A percentile compares a stretch with the other conserved stretches of the same genome.
phyloP scores from a whole-genome alignment of 345 rosid genomes.

The Rubroshorea leprosula region DNA sequence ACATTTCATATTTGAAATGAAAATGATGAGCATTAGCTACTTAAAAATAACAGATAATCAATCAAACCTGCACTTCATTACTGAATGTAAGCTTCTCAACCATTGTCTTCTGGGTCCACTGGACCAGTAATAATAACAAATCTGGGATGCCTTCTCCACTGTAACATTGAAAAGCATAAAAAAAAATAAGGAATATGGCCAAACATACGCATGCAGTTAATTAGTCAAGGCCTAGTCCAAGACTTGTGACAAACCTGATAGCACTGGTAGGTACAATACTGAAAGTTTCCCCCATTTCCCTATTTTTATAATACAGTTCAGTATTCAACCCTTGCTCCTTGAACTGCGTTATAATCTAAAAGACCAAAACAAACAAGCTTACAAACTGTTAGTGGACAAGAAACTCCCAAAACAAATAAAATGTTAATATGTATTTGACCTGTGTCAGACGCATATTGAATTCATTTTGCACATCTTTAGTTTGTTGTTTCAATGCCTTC shows the following conservation, averaged over 20 bases:
- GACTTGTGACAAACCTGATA: conserved; percentile 39
- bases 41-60: conserved; percentile 5
- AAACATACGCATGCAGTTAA: neutral
- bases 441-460: conserved; percentile 62
- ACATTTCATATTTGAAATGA: conserved; percentile 11
- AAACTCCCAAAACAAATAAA: neutral
- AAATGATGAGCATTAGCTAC: neutral
- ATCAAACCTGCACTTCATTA: conserved; percentile 66
- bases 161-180: conserved; percentile 24
- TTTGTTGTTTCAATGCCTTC: conserved; percentile 66
- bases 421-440: conserved; percentile 26
- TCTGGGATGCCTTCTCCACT: conserved; percentile 98
- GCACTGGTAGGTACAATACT: conserved; percentile 97
- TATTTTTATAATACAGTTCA: conserved; percentile 81
- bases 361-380: conserved; percentile 1
- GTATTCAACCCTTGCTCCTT: conserved; percentile 90
- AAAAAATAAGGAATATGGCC: conserved; percentile 12
- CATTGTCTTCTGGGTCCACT: conserved; percentile 96
- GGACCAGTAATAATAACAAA: conserved; percentile 69
- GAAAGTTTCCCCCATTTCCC: conserved; percentile 71
- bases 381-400: neutral
- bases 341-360: conserved; percentile 67
- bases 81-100: conserved; percentile 82
- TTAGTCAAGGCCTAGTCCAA: neutral
- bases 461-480: conserved; percentile 58